Conservation (phyloP, 306 rosid species). For the Fagus crenata region DNA sequence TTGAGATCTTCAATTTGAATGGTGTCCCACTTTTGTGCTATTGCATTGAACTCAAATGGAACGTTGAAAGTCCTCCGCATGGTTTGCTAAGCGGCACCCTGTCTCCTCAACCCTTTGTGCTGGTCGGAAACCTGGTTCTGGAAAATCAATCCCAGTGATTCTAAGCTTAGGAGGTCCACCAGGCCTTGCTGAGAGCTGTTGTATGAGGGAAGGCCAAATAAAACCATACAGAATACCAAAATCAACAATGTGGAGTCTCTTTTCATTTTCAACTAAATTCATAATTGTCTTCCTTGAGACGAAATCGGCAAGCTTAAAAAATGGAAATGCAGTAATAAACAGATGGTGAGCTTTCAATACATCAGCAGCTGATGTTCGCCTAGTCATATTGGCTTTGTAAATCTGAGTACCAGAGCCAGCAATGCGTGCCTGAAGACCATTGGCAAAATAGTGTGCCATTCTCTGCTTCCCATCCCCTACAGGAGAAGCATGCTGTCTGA, state of each 20-base stretch:
- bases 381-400: constrained; percentile 30
- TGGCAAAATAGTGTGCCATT: constrained; percentile 39
- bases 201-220: constrained; percentile 41
- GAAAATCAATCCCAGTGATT: constrained; percentile 39
- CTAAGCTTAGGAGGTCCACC: constrained; percentile 45
- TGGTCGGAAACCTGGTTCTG: constrained; percentile 50
- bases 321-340: constrained; percentile 40
- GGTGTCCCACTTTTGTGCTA: constrained; percentile 47
- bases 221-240: constrained; percentile 39
- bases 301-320: constrained; percentile 29
- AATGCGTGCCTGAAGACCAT: constrained; percentile 44
- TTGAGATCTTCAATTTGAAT: constrained; percentile 42
- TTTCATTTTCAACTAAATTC: constrained; percentile 34
- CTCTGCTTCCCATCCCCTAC: constrained; percentile 41
- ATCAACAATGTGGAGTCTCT: constrained; percentile 43
- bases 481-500: constrained; percentile 40
- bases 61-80: constrained; percentile 37
- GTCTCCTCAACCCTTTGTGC: constrained; percentile 43
- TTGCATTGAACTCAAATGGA: constrained; percentile 42
- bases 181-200: constrained; percentile 28
- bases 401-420: constrained; percentile 41
- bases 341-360: no score
- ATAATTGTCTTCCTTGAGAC: constrained; percentile 41
- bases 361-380: no score
- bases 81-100: constrained; percentile 33